Conservation (phyloP, 2,329 filamentous ascomycete genomes). For the Diplodia sapinea region DNA sequence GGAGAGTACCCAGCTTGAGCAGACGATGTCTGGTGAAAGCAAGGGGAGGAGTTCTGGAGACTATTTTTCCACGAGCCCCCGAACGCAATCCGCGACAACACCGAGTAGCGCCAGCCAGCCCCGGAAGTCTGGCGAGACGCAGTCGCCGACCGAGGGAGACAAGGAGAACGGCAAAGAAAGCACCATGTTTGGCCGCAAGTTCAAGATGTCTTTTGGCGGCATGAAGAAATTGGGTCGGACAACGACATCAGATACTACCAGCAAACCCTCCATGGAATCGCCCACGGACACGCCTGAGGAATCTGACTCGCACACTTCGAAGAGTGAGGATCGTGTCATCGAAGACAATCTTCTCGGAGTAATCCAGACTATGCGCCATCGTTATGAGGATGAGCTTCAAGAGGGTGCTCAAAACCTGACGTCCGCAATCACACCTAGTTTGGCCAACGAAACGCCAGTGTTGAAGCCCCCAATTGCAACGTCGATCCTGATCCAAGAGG, state of each 20-base stretch:
- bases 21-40: conserved; percentile 61
- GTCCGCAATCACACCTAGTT: conserved; percentile 69
- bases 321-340: conserved; percentile 70
- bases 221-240: conserved; percentile 82
- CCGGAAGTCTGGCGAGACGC: conserved; percentile 37
- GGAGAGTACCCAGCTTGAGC: conserved; percentile 58
- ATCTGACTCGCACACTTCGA: conserved; percentile 64
- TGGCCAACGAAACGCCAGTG: conserved; percentile 76
- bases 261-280: conserved; percentile 12
- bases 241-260: conserved; percentile 59
- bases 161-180: conserved; percentile 57
- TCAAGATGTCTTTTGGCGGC: conserved; percentile 73
- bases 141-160: conserved; percentile 51
- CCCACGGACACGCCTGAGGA: conserved; percentile 70
- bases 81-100: conserved; percentile 51
- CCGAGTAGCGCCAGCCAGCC: conserved; percentile 38
- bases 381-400: conserved; percentile 71
- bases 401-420: conserved; percentile 61
- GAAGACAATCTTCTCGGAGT: conserved; percentile 77
- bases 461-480: conserved; percentile 72
- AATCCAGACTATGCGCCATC: conserved; percentile 73
- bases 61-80: conserved; percentile 73
- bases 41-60: conserved; percentile 67
- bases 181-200: conserved; percentile 80
- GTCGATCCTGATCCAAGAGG: conserved; percentile 69